A percentile compares a stretch with the other conserved stretches of the same genome.
Evolutionary conservation across 805 yeast genomes (phyloP).

Genomic region (Wilhelminamyces savonicus): DNA sequence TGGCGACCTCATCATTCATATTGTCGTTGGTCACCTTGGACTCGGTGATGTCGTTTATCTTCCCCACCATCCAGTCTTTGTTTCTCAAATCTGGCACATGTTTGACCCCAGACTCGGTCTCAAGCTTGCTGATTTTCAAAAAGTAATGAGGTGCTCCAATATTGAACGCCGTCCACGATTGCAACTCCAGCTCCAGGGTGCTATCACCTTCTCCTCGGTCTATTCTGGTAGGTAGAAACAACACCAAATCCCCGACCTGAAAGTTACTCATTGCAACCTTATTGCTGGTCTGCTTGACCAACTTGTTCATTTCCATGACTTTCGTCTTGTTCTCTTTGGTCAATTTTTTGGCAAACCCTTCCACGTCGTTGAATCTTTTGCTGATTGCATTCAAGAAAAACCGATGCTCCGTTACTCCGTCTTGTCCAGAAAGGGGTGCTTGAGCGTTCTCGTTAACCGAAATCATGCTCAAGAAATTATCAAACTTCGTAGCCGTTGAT

Average conservation of each 20-base stretch:
- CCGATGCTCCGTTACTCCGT: constrained; percentile 10
- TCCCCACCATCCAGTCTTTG: constrained; percentile 81
- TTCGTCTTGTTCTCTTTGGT: constrained; percentile 62
- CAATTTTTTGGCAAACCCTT: constrained; percentile 76
- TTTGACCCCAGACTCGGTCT: constrained; percentile 1
- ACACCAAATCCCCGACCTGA: constrained; percentile 66
- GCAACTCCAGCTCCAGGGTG: constrained; percentile 8
- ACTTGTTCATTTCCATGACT: constrained; percentile 38
- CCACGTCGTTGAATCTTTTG: constrained; percentile 83
- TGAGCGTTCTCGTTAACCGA: constrained; percentile 23
- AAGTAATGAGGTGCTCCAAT: constrained; percentile 83
- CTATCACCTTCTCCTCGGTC: constrained; percentile 22
- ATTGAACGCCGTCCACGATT: constrained; percentile 94
- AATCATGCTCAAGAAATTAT: constrained; percentile 13
- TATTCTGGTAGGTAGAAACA: constrained; percentile 75
- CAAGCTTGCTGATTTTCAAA: constrained; percentile 39
- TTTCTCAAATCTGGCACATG: constrained; percentile 14
- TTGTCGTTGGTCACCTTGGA: constrained; percentile 43
- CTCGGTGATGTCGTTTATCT: constrained; percentile 54
- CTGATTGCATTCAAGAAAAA: constrained; percentile 43
- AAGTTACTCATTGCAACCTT: constrained; percentile 67
- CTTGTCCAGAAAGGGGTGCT: constrained; percentile 12
- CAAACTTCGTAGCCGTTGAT: constrained; percentile 11
- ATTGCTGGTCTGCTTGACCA: constrained; percentile 30
- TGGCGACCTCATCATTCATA: constrained; percentile 27